Conservation (phyloP, 768 basidiomycete species). For the Macrolepiota dolichaula region DNA sequence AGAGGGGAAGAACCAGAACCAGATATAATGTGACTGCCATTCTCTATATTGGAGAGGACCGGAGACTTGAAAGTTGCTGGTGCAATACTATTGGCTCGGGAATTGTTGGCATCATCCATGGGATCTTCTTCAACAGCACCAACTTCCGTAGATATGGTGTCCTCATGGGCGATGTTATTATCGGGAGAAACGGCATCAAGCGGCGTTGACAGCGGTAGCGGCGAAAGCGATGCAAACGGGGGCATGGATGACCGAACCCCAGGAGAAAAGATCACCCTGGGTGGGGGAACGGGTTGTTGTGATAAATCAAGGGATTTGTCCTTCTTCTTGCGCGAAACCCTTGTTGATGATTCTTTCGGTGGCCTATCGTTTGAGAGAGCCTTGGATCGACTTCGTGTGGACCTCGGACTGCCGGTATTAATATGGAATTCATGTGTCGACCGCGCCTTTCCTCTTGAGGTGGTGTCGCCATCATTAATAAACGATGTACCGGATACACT, state of each 20-base stretch:
- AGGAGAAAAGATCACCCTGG: conserved; percentile 25
- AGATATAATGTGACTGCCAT: background rate
- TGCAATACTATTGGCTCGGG: background rate
- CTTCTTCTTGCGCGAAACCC: background rate
- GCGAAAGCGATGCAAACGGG: background rate
- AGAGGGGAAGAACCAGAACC: background rate
- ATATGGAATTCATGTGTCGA: background rate
- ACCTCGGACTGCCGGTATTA: conserved; percentile 1
- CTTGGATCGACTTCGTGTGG: conserved; percentile 7
- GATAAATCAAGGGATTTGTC: background rate
- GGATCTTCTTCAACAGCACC: background rate
- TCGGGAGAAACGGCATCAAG: background rate
- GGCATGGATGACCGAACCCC: background rate
- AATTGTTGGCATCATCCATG: background rate
- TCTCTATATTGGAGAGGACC: background rate
- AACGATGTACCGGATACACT: background rate
- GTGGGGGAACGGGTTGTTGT: background rate
- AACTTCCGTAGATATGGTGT: background rate
- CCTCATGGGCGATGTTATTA: background rate
- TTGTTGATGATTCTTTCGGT: conserved; percentile 9
- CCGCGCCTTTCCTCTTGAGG: conserved; percentile 1
- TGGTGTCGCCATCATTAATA: background rate
- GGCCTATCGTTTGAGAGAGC: background rate
- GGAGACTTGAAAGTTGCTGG: background rate
- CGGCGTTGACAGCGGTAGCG: background rate